Conservation (phyloP, 1,284 basidiomycete genomes). For the Exobasidium cylindrosporum region DNA sequence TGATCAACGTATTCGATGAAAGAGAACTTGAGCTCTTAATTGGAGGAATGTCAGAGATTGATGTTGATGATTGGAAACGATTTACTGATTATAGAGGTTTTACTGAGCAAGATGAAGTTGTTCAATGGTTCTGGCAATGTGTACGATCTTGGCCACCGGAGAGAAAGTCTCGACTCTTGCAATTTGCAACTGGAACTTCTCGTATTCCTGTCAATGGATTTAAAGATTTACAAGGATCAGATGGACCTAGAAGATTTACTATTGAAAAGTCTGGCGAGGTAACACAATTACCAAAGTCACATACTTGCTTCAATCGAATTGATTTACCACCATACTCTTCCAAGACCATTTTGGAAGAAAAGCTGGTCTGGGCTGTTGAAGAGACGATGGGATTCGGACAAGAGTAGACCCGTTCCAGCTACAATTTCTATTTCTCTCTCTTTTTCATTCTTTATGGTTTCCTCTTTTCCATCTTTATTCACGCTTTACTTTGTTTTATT, state of each 20-base stretch:
- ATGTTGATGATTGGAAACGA: conserved; percentile 67
- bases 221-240: conserved; percentile 96
- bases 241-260: conserved; percentile 67
- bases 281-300: conserved; percentile 51
- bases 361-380: conserved; percentile 52
- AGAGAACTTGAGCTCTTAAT: conserved; percentile 87
- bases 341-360: conserved; percentile 49
- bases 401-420: conserved; percentile 25
- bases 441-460: neutral
- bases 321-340: conserved; percentile 53
- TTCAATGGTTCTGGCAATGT: conserved; percentile 99
- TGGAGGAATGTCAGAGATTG: conserved; percentile 98
- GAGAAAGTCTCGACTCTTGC: conserved; percentile 81
- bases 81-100: conserved; percentile 65
- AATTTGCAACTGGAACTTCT: conserved; percentile 96
- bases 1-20: conserved; percentile 97
- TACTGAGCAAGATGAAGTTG: conserved; percentile 63
- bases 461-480: neutral
- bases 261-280: conserved; percentile 54
- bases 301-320: conserved; percentile 55
- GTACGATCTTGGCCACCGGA: conserved; percentile 93
- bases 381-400: conserved; percentile 52
- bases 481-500: neutral
- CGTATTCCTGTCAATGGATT: conserved; percentile 98
- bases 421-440: neutral